Conservation (phyloP, 2,329 filamentous ascomycete species). For the Trichophaea hybrida region DNA sequence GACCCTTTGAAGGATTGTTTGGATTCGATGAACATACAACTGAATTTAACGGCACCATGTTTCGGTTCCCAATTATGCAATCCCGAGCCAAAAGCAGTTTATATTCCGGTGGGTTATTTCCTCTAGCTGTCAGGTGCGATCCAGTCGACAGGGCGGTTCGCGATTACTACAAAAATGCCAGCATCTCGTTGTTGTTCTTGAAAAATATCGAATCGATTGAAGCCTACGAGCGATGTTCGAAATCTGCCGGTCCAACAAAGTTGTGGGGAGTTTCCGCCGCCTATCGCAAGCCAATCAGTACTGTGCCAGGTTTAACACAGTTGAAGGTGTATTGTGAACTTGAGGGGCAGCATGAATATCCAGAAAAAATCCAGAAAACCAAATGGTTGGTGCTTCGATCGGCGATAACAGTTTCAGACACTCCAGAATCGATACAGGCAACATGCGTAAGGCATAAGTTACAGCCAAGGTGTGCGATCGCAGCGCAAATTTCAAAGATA, state of each 20-base stretch:
- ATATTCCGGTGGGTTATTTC: not conserved
- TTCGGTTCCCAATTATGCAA: constrained; percentile 16
- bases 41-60: constrained; percentile 17
- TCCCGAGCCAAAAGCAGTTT: not conserved
- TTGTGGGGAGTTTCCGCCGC: not conserved
- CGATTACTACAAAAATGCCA: constrained; percentile 12
- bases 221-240: constrained; percentile 1
- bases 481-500: not conserved
- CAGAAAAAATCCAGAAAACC: not conserved
- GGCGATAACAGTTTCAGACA: not conserved
- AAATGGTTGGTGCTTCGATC: not conserved
- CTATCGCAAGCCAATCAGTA: not conserved
- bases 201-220: constrained; percentile 16
- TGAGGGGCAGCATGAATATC: not conserved
- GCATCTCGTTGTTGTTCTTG: constrained; percentile 17
- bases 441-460: constrained; percentile 7
- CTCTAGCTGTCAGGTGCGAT: not conserved
- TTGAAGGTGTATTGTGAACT: not conserved
- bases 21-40: constrained; percentile 10
- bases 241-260: not conserved
- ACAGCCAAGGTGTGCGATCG: constrained; percentile 16
- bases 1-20: constrained; percentile 19
- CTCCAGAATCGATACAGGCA: not conserved
- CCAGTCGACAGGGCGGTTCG: not conserved
- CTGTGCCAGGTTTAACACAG: not conserved